Conservation (phyloP, 83 land plant species). For the Larix sibirica region DNA sequence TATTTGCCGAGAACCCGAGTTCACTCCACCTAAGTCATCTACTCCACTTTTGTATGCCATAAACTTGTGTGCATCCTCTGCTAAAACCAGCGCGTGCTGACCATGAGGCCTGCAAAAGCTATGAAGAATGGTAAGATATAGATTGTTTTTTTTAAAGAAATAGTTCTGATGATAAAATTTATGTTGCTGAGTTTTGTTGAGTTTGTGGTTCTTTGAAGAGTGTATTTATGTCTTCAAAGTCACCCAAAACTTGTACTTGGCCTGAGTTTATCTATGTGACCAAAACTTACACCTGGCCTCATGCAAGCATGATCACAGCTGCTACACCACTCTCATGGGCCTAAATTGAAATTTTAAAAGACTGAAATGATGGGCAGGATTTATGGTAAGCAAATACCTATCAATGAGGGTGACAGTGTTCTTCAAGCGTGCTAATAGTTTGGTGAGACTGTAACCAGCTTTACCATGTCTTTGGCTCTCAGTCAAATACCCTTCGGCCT, state of each 20-base stretch:
- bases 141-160: no score
- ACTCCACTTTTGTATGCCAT: conserved; percentile 20
- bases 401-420: conserved; percentile 32
- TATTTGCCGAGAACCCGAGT: conserved; percentile 41
- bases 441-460: conserved; percentile 37
- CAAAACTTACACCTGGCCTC: no score
- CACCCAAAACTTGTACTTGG: no score
- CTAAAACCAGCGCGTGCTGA: conserved; percentile 61
- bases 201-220: no score
- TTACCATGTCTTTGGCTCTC: conserved; percentile 43
- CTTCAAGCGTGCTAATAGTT: conserved; percentile 24
- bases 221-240: no score
- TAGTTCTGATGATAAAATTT: no score
- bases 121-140: background rate
- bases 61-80: conserved; percentile 54
- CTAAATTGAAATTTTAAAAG: background rate
- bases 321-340: background rate
- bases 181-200: no score
- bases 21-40: conserved; percentile 39
- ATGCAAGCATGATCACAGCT: no score
- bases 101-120: conserved; percentile 46
- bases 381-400: conserved; percentile 13
- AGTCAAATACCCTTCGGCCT: conserved; percentile 37
- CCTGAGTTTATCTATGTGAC: no score
- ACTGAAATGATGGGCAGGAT: background rate